Evolutionary conservation across 139 green algal genomes (phyloP).

Genomic region (Bryopsis sp.): DNA sequence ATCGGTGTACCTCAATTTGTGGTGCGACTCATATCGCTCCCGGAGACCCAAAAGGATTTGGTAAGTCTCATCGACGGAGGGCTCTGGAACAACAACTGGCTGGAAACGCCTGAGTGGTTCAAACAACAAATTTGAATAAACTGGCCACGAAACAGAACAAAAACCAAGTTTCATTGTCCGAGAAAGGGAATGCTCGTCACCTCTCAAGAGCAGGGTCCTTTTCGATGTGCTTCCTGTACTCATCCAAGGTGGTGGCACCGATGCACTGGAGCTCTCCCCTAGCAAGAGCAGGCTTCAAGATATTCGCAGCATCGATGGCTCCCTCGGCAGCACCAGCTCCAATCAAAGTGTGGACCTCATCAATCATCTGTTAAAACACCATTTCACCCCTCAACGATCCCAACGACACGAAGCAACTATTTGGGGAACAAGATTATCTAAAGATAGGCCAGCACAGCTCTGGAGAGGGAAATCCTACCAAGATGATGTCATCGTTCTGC

Average conservation of each 20-base stretch:
- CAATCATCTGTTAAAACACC: constrained; percentile 50
- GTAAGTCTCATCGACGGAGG: constrained; percentile 93
- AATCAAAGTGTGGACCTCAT: constrained; percentile 97
- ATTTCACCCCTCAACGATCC: background rate
- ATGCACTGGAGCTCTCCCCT: constrained; percentile 99
- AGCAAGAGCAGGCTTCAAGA: constrained; percentile 96
- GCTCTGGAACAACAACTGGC: constrained; percentile 86
- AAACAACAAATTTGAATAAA: background rate
- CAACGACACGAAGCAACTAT: background rate
- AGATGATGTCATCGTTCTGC: constrained; percentile 97
- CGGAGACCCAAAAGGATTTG: constrained; percentile 85
- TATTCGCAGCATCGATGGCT: constrained; percentile 98
- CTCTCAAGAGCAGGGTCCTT: constrained; percentile 97
- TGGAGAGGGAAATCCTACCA: constrained; percentile 41
- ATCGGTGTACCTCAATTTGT: constrained; percentile 98
- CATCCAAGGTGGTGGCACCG: constrained; percentile 95
- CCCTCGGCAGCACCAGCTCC: constrained; percentile 95
- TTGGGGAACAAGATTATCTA: background rate
- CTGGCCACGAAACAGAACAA: background rate
- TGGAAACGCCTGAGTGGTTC: constrained; percentile 58
- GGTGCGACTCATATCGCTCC: constrained; percentile 95
- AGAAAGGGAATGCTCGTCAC: constrained; percentile 18
- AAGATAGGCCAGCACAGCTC: background rate
- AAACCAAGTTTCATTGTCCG: background rate
- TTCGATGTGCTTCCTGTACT: constrained; percentile 99